phyloP scores from a whole-genome alignment of 768 basidiomycete species.

The Hypholoma fasciculare region DNA sequence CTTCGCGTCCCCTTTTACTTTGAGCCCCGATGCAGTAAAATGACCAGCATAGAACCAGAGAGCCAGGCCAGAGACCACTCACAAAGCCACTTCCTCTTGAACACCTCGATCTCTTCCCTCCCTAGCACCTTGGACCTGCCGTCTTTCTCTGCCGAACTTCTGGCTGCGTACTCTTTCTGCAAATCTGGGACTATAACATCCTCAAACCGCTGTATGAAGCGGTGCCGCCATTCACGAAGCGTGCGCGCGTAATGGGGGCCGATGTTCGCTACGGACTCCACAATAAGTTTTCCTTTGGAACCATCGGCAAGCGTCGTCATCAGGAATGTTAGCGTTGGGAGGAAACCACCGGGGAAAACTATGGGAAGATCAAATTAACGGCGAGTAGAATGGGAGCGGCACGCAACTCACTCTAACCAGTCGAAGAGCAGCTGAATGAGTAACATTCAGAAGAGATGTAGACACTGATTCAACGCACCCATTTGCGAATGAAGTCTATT shows the following conservation, averaged over 20 bases:
- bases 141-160: constrained; percentile 31
- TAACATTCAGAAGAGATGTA: background rate
- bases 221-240: constrained; percentile 69
- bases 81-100: constrained; percentile 77
- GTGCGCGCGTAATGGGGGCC: constrained; percentile 81
- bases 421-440: background rate
- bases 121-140: constrained; percentile 23
- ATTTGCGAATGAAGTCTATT: constrained; percentile 80
- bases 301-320: constrained; percentile 45
- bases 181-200: constrained; percentile 59
- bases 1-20: background rate
- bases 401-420: constrained; percentile 25
- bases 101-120: constrained; percentile 65
- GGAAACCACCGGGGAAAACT: constrained; percentile 74
- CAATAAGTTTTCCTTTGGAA: constrained; percentile 52
- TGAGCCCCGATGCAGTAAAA: background rate
- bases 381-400: background rate
- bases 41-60: background rate
- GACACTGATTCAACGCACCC: constrained; percentile 35
- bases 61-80: constrained; percentile 23
- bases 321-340: constrained; percentile 64
- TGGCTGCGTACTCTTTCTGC: constrained; percentile 58
- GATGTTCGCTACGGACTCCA: constrained; percentile 71
- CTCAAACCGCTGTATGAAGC: constrained; percentile 62
- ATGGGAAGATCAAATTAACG: background rate